phyloP scores from a whole-genome alignment of 2,329 filamentous ascomycete genomes.

The Triangularia verruculosa region DNA sequence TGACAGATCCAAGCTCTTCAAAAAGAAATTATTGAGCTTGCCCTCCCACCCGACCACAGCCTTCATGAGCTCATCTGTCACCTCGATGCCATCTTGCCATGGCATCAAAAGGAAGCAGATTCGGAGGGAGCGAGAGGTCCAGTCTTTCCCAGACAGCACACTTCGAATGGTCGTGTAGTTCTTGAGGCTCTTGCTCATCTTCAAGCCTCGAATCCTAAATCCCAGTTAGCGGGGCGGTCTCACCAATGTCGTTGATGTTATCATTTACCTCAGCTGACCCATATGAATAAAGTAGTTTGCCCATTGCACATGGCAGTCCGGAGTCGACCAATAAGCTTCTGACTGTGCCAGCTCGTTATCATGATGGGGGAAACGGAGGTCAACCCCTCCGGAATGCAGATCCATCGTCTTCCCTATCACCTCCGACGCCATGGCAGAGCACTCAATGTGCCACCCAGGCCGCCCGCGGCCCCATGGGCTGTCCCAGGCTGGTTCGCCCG shows the following conservation, averaged over 20 bases:
- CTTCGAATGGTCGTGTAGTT: slow-evolving; percentile 71
- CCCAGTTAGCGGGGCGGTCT: slow-evolving; percentile 5
- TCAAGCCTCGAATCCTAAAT: slow-evolving; percentile 61
- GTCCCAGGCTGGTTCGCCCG: slow-evolving; percentile 47
- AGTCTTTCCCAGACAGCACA: slow-evolving; percentile 58
- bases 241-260: neutral
- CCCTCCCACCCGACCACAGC: neutral
- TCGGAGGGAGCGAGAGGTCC: slow-evolving; percentile 62
- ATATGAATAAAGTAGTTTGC: slow-evolving; percentile 75
- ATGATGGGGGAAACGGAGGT: slow-evolving; percentile 46
- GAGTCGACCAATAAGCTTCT: slow-evolving; percentile 60
- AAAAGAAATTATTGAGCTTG: slow-evolving; percentile 47
- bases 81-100: slow-evolving; percentile 69
- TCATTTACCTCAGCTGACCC: slow-evolving; percentile 48
- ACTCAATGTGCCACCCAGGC: slow-evolving; percentile 74
- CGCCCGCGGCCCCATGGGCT: slow-evolving; percentile 66
- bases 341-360: slow-evolving; percentile 71
- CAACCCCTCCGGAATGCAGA: slow-evolving; percentile 70
- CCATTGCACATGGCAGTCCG: slow-evolving; percentile 55
- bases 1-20: slow-evolving; percentile 32
- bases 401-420: slow-evolving; percentile 64
- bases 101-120: slow-evolving; percentile 67
- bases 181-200: slow-evolving; percentile 72
- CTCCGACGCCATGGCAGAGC: slow-evolving; percentile 69
- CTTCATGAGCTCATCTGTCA: slow-evolving; percentile 32